Base-by-base conservation (phyloP, 2,329 filamentous ascomycete genomes). In the Colletotrichum sp. region DNA sequence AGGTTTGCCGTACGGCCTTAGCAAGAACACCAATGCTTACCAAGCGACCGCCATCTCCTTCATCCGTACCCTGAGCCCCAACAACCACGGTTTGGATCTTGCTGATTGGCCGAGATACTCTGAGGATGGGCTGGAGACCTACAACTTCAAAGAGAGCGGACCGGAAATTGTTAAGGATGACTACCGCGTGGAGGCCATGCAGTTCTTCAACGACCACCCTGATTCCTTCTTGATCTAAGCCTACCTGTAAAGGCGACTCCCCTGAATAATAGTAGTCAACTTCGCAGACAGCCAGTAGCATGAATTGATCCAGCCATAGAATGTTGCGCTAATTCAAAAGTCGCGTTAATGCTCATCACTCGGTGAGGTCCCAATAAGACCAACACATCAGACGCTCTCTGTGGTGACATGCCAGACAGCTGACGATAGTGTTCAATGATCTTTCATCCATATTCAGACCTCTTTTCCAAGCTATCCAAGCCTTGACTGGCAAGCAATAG, bases 1-100 rank as follows among this genome's bases (percentile, higher is more conserved):
- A 1, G 70, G 70, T 8, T 26, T 72, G 36, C 64, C 70, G 7
- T 67, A 72, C 16, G 24, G 52, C 52, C 18, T 72, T 8, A 72
- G 70, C 34, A 61, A 67, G 7, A 72, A 72, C 36, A 72, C 70
- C 10, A 21, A 67, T 55, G 55, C 70, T n/a, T 72, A 68, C 55
- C 70, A 72, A 55, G 61, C 36, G 1, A 72, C 63, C n/a, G 63
- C 64, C 34, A 61, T 72, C 24, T 72, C 63, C 26, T 67, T 72
- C 26, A 67, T 72, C 5, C 63, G 64, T n/a, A 72, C 70, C 8
- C 8, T 72, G 52, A 10, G 60, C 26, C 64, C 70, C 12, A 72
- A 68, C 70, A 67, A 72, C 7, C 70, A 72, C 36, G 26, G 64
- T 8, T 8, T 72, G 12, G 26, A 67, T 30, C n/a, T 72, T n/a